Base-by-base conservation (phyloP, 2,329 filamentous ascomycete genomes). In the Pseudogymnoascus sp. region DNA sequence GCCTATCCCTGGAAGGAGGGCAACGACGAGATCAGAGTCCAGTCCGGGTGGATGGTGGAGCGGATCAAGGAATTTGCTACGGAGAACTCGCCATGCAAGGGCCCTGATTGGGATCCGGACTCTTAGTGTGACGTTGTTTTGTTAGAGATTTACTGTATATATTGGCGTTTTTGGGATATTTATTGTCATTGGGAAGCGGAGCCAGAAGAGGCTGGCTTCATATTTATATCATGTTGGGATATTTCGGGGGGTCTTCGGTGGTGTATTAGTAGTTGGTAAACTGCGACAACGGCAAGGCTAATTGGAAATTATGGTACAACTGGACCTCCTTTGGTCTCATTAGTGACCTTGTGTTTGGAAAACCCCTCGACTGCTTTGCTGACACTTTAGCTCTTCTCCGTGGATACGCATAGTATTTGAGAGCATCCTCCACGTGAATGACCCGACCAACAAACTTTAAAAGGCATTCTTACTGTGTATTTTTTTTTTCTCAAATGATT, bases 1-100 rank as follows among this genome's bases (percentile, higher is more conserved):
- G 48, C 7, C 48, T 60, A 10, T 60, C 63, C 37, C 34, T 63
- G 18, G 48, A 63, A 7, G 64, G 63, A 8, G 58, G 59, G 28
- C 58, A 63, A 34, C 15, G 41, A 52, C 23, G 39, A 59, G 19
- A 35, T 61, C 1, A 56, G 33, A 4, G 65, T 41, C 28, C 62
- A 61, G 45, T 62, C 55, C 7, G 59, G 59, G 12, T 61, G 37
- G 26, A 28, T 58, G n/a, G 18, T 61, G 23, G 55, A 45, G 4
- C 30, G 38, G 18, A 61, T 61, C n/a, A 45, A 61, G 26, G 18
- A 58, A 2, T 57, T 37, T 38, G 45, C 37, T 7, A 30, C 21
- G 55, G 12, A 33, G 13, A 26, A 45, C 21, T 45, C 39, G 39
- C 39, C 39, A 3, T 45, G 39, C 21, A 45, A 45, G 39, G 39